phyloP scores from a whole-genome alignment of 345 rosid species.

The Salix koriyanagi region DNA sequence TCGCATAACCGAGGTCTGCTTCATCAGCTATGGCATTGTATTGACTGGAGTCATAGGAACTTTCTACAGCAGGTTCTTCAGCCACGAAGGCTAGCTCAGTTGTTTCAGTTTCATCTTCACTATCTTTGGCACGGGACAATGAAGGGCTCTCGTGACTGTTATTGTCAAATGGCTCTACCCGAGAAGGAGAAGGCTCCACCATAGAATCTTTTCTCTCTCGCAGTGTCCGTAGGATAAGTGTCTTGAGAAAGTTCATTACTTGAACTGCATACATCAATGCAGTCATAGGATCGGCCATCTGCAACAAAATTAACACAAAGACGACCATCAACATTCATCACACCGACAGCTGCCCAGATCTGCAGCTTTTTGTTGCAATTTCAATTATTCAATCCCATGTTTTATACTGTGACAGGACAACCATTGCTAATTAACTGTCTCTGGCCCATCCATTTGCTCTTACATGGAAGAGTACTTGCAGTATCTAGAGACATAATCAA shows the following conservation, averaged over 20 bases:
- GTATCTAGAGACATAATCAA: neutral
- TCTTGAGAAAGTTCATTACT: conserved; percentile 29
- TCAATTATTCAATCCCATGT: neutral
- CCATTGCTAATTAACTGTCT: neutral
- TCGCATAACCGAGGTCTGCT: conserved; percentile 15
- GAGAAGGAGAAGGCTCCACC: conserved; percentile 10
- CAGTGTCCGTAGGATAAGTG: conserved; percentile 21
- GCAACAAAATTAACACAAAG: conserved; percentile 4
- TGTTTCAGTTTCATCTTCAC: conserved; percentile 36
- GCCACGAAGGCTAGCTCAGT: conserved; percentile 28
- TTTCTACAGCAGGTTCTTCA: conserved; percentile 40
- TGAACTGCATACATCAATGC: conserved; percentile 30
- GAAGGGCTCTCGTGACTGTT: conserved; percentile 16
- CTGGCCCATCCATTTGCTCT: neutral
- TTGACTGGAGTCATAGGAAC: conserved; percentile 18
- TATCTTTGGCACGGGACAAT: conserved; percentile 26
- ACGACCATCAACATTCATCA: neutral
- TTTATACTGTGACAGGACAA: neutral
- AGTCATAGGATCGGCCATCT: conserved; percentile 32
- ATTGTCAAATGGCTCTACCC: conserved; percentile 20
- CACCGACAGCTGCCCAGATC: neutral
- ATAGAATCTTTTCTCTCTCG: conserved; percentile 20
- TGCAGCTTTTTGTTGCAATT: neutral
- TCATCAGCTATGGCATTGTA: conserved; percentile 26
- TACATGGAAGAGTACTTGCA: neutral